Percentiles rank a stretch among this genome's conserved stretches.
phyloP scores from a whole-genome alignment of 768 basidiomycete species.

The Pleurotus djamor region DNA sequence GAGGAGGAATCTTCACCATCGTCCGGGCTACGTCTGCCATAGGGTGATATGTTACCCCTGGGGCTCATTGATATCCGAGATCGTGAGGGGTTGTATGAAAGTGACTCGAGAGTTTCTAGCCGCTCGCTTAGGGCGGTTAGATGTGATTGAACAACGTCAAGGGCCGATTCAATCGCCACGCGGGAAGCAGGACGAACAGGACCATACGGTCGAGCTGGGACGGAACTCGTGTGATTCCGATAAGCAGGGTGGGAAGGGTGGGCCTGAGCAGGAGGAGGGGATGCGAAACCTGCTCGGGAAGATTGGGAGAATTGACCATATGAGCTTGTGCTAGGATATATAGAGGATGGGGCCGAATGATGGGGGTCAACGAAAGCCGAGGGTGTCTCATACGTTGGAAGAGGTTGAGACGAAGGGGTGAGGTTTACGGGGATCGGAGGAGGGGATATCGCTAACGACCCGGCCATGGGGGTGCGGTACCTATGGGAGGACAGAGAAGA shows the following conservation, averaged over 20 bases:
- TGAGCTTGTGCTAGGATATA: slow-evolving; percentile 31
- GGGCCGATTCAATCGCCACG: slow-evolving; percentile 64
- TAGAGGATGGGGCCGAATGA: slow-evolving; percentile 30
- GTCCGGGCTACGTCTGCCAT: slow-evolving; percentile 41
- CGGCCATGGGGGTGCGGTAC: slow-evolving; percentile 75
- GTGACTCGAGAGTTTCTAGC: slow-evolving; percentile 64
- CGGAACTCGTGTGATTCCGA: slow-evolving; percentile 27
- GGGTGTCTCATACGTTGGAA: slow-evolving; percentile 66
- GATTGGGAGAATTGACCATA: slow-evolving; percentile 37
- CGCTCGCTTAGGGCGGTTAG: slow-evolving; percentile 82
- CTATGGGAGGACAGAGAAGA: slow-evolving; percentile 78
- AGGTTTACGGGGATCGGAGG: slow-evolving; percentile 34
- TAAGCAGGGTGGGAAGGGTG: slow-evolving; percentile 34
- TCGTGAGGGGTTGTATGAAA: slow-evolving; percentile 35
- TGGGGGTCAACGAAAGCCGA: slow-evolving; percentile 66
- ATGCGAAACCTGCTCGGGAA: slow-evolving; percentile 30
- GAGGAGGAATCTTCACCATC: slow-evolving; percentile 27
- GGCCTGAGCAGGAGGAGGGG: slow-evolving; percentile 27
- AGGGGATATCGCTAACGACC: slow-evolving; percentile 57
- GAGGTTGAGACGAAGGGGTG: slow-evolving; percentile 68
- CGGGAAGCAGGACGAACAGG: slow-evolving; percentile 44
- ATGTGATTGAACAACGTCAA: slow-evolving; percentile 80
- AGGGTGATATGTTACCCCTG: slow-evolving; percentile 33
- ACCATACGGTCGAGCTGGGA: slow-evolving; percentile 30
- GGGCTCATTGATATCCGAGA: slow-evolving; percentile 39